These are phyloP conservation scores for Aspergillus pseudotamarii DNA, from an alignment of 2,329 filamentous ascomycete species.

Conservation along the genomic window DNA sequence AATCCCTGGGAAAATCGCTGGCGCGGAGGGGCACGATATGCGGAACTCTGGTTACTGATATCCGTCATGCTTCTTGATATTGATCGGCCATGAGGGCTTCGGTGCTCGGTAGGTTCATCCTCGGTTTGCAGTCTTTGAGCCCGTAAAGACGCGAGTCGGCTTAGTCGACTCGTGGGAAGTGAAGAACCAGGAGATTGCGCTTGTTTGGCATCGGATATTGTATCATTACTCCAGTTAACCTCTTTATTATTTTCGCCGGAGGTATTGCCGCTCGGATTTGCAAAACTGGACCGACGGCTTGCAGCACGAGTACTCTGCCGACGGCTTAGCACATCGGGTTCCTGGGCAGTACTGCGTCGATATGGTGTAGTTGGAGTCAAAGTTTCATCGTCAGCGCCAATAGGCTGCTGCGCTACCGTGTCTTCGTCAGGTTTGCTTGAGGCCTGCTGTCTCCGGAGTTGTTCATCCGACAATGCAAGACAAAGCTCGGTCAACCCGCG, in stretches of 20 bases:
- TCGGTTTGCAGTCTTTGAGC: conserved; percentile 41
- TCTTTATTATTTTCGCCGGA: conserved; percentile 12
- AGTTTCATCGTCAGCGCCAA: conserved; percentile 29
- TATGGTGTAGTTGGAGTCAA: conserved; percentile 33
- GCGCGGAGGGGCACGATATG: conserved; percentile 33
- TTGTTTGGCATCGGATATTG: conserved; percentile 11
- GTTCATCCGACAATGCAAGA: conserved; percentile 73
- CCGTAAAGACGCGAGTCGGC: conserved; percentile 44
- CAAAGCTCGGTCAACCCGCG: conserved; percentile 91
- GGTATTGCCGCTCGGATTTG: conserved; percentile 26
- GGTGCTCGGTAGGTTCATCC: conserved; percentile 36
- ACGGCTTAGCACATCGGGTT: conserved; percentile 36
- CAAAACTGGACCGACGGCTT: conserved; percentile 43
- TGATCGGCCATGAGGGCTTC: conserved; percentile 37
- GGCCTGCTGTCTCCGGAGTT: conserved; percentile 33
- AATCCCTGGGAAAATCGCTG: conserved; percentile 38
- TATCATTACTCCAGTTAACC: conserved; percentile 11
- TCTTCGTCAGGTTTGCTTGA: conserved; percentile 30
- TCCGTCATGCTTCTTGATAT: conserved; percentile 49
- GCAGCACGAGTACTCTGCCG: conserved; percentile 32
- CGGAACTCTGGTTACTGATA: conserved; percentile 31
- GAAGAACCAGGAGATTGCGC: conserved; percentile 19
- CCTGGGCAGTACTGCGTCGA: conserved; percentile 42
- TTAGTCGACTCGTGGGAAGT: conserved; percentile 41
- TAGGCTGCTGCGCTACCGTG: conserved; percentile 23